A percentile compares a stretch with the other conserved stretches of the same genome.
Conservation (phyloP, 2,329 filamentous ascomycete species). For the Aspergillus sojae region DNA sequence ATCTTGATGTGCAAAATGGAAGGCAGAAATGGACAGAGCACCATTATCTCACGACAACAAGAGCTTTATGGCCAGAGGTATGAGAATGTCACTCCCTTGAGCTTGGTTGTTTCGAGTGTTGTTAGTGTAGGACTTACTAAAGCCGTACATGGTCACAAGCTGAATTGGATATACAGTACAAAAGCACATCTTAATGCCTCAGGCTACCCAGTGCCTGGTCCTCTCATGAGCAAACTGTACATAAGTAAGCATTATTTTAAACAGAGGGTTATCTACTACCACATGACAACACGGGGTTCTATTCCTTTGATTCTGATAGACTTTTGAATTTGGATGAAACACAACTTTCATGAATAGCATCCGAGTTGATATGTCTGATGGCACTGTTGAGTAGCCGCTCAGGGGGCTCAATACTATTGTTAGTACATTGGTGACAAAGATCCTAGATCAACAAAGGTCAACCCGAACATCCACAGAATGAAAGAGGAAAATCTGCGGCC, state of each 20-base stretch:
- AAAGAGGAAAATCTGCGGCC: neutral
- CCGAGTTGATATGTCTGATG: neutral
- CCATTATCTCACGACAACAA: too few relatives aligned
- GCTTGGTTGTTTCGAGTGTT: too few relatives aligned
- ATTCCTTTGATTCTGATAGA: neutral
- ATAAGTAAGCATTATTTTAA: neutral
- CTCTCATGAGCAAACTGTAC: neutral
- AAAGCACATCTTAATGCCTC: neutral
- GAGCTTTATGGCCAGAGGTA: too few relatives aligned
- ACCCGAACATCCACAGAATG: neutral
- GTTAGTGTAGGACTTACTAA: too few relatives aligned
- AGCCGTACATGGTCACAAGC: too few relatives aligned
- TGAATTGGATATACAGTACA: neutral
- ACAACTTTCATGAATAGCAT: neutral
- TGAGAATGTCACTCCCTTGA: too few relatives aligned
- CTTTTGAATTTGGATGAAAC: neutral
- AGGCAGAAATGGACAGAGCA: too few relatives aligned
- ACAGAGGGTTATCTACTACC: neutral
- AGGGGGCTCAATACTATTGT: neutral
- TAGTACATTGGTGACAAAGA: neutral
- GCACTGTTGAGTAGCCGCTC: neutral
- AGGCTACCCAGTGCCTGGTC: neutral
- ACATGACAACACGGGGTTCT: too few relatives aligned
- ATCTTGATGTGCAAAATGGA: too few relatives aligned
- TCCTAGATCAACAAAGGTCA: too few relatives aligned